phyloP scores from a whole-genome alignment of 2,329 filamentous ascomycete species.

The Aureobasidium pullulans region DNA sequence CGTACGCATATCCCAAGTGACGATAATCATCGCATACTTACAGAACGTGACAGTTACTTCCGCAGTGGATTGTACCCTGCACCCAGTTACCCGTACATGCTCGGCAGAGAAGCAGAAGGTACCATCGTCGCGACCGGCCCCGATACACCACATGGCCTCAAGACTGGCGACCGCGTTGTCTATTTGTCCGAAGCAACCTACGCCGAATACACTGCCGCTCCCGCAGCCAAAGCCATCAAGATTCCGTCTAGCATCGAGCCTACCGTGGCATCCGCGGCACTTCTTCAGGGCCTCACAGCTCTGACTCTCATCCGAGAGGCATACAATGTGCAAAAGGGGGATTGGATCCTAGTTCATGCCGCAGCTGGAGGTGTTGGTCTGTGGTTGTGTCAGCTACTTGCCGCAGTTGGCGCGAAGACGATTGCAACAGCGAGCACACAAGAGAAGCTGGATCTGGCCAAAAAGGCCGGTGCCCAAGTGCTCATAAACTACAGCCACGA shows the following conservation, averaged over 20 bases:
- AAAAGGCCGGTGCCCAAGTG: constrained; percentile 61
- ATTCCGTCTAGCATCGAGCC: constrained; percentile 57
- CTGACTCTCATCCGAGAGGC: constrained; percentile 72
- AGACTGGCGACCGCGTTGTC: constrained; percentile 62
- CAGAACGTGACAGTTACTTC: constrained; percentile 55
- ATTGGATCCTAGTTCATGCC: constrained; percentile 78
- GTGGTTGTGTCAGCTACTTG: constrained; percentile 68
- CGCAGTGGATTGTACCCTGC: constrained; percentile 72
- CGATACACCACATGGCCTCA: constrained; percentile 44
- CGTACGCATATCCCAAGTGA: constrained; percentile 34
- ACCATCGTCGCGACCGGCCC: constrained; percentile 57
- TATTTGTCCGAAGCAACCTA: constrained; percentile 55
- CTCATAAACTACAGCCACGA: constrained; percentile 62
- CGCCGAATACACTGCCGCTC: constrained; percentile 51
- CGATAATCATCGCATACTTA: not conserved
- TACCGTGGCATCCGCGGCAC: constrained; percentile 57
- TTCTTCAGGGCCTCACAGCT: constrained; percentile 80
- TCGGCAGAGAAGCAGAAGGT: constrained; percentile 74
- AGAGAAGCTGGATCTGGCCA: constrained; percentile 66
- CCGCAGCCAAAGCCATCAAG: constrained; percentile 49
- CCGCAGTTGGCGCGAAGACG: constrained; percentile 62
- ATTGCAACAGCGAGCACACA: constrained; percentile 71
- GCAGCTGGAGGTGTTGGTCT: constrained; percentile 76
- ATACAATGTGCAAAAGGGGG: constrained; percentile 61
- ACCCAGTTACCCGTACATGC: constrained; percentile 61